Evolutionary conservation across 2,329 filamentous ascomycete genomes (phyloP), one percentile per base, ranked within the genome.

Genomic region (Calycina marina): DNA sequence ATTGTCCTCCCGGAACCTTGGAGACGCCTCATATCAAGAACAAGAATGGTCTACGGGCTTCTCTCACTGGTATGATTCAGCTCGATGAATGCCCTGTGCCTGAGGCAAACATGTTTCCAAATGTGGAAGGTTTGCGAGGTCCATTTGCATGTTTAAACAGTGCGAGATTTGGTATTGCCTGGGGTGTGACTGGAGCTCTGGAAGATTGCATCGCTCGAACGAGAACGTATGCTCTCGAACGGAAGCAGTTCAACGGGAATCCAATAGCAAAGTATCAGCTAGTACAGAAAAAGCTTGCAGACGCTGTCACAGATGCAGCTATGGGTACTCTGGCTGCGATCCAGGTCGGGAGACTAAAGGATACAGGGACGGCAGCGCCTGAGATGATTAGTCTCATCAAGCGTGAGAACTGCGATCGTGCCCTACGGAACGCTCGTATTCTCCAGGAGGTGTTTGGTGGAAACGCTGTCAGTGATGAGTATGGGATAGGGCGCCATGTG

Each of bases 371-470:
- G 56, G 74, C 71, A 14, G 76, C 79, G 3, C 86, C 90, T 5
- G 90, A 98, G 62, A 96, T 96, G 88, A 93, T 98, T 49, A 76
- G 71, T 54, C 71, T 98, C 82, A 76, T 96, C 53, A 98, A 98
- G 69, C 69, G 90, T 45, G 86, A 96, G 61, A 98, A 98, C 58
- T 98, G 90, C 57, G 90, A 98, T 58, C 66, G 77, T 32, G 90
- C 90, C 11, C 62, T 98, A 48, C 62, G 70, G 17, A 85, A 88
- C 44, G 75, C 85, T 13, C 69, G 90, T 43, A 62, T 67, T 52
- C 62, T 98, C 39, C 90, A 98, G 58, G 90, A 98, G 61, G 72
- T 98, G 14, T 94, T 98, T 60, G 90, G 90, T 36, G 90, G 90
- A 17, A 98, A 98, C 52, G 90, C 90, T n/a, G 84, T 90, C 30